Evolutionary conservation across 352 stramenopile species (phyloP).

Genomic region (Globisporangium perplexum): DNA sequence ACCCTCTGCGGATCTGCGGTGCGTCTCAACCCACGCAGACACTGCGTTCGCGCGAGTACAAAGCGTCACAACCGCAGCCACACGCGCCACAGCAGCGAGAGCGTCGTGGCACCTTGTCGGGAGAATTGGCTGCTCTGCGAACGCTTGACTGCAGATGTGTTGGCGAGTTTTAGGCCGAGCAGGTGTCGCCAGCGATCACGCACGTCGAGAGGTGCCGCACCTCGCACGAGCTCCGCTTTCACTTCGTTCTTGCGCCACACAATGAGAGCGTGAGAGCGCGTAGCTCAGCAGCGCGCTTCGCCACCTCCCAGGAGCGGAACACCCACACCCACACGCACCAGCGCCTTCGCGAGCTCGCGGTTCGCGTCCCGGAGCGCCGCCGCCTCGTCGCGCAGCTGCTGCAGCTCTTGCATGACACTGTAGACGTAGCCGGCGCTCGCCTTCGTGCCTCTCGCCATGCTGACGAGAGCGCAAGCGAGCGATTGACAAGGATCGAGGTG

Average conservation of each 20-base stretch:
- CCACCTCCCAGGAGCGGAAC: no score
- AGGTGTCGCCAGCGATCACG: not conserved
- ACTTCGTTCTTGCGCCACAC: conserved; percentile 30
- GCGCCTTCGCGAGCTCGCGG: conserved; percentile 49
- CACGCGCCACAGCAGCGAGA: not conserved
- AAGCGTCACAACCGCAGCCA: not conserved
- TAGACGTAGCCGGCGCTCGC: conserved; percentile 43
- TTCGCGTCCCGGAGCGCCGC: conserved; percentile 47
- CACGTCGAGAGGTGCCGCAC: conserved; percentile 5
- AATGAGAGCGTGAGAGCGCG: not conserved
- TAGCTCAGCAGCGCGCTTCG: not conserved
- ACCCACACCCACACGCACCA: no score
- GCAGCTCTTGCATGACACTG: conserved; percentile 57
- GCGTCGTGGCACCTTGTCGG: conserved; percentile 1
- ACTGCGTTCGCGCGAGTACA: not conserved
- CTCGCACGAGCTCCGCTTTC: conserved; percentile 50
- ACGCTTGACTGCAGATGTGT: conserved; percentile 1
- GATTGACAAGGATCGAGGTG: not conserved
- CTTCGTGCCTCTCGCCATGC: conserved; percentile 23
- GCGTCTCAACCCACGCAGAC: not conserved
- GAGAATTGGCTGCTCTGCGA: conserved; percentile 10
- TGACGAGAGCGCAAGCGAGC: not conserved
- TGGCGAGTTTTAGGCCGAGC: not conserved
- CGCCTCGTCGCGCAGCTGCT: conserved; percentile 42
- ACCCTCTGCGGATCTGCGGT: conserved; percentile 6